Conservation (phyloP, 2,329 filamentous ascomycete genomes). For the Microsporum ferrugineum region DNA sequence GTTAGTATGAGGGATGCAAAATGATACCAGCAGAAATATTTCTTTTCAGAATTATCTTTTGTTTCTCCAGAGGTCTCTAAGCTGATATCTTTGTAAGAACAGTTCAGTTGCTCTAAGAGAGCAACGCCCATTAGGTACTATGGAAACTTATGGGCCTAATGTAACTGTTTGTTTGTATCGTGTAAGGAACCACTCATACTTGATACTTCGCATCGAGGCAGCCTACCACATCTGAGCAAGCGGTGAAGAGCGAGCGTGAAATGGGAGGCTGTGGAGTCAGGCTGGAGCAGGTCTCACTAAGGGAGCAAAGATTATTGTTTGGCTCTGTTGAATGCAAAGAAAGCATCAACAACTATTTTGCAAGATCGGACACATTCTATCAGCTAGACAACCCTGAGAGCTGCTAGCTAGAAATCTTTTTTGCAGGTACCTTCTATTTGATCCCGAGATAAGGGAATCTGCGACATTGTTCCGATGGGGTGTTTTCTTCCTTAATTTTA, state of each 20-base stretch:
- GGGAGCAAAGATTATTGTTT: not conserved
- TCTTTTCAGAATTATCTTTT: not conserved
- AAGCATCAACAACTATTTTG: not conserved
- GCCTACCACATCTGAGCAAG: conserved; percentile 11
- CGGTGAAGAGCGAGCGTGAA: conserved; percentile 11
- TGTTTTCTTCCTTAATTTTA: not conserved
- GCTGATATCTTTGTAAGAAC: conserved; percentile 12
- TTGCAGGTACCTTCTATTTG: not conserved
- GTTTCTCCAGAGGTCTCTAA: conserved; percentile 2
- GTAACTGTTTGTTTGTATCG: conserved; percentile 13
- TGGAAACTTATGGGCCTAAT: conserved; percentile 6
- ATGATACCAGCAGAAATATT: not conserved
- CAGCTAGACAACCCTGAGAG: not conserved
- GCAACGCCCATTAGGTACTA: not conserved
- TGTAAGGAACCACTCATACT: conserved; percentile 11
- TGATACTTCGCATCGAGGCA: conserved; percentile 13
- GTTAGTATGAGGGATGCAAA: not conserved
- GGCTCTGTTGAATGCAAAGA: not conserved
- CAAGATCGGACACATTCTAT: not conserved
- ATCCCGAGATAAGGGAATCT: not conserved
- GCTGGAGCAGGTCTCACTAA: conserved; percentile 12
- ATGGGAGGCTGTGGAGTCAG: conserved; percentile 4
- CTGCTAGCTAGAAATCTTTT: not conserved
- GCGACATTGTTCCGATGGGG: conserved; percentile 6
- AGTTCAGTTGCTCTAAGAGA: conserved; percentile 7